Base-by-base conservation (phyloP, 2,329 filamentous ascomycete species). In the Fusarium stilboides region DNA sequence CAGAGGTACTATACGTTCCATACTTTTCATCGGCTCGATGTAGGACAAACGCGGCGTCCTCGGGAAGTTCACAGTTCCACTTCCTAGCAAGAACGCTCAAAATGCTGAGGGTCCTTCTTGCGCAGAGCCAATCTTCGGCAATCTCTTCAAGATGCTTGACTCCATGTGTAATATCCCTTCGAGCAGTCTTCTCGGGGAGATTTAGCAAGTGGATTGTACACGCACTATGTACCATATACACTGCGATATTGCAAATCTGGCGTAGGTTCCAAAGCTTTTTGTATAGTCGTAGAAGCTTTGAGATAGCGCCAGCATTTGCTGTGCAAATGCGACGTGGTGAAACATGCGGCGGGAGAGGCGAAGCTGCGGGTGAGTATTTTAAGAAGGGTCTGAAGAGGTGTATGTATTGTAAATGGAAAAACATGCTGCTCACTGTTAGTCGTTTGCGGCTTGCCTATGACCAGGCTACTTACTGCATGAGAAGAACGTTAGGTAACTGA, bases 161-260 rank as follows among this genome's bases (percentile, higher is more conserved):
- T 2, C 95, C 94, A 73, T 98, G 94, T 6, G 93, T 91, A 42
- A 99, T 93, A 78, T 98, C 95, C 72, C 95, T 86, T 74, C 89
- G 91, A 6, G 96, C 94, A 31, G 93, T 96, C 81, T 96, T 97
- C 72, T 98, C 94, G 0, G 94, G 94, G 2, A 98, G 84, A 71
- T 98, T 98, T 36, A 99, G 88, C 20, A 99, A 83, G 75, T 98
- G 96, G 39, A 98, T 97, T 0, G 94, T 98, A 77, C 94, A 97
- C 31, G 96, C 94, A 6, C 94, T 96, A 78, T 98, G 95, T 0
- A 92, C 87, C 80, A 98, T 98, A 79, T 99, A 99, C 1, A 98
- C 94, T 5, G 92, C 94, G 73, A 98, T 94, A 75, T 98, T 98
- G 81, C 93, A 97, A 34, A 99, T 97, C 77, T 98, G 95, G 6